Percentiles rank a stretch among this genome's conserved stretches.
Evolutionary conservation across 2,329 filamentous ascomycete genomes (phyloP).

Genomic region (Phialocephala subalpina): DNA sequence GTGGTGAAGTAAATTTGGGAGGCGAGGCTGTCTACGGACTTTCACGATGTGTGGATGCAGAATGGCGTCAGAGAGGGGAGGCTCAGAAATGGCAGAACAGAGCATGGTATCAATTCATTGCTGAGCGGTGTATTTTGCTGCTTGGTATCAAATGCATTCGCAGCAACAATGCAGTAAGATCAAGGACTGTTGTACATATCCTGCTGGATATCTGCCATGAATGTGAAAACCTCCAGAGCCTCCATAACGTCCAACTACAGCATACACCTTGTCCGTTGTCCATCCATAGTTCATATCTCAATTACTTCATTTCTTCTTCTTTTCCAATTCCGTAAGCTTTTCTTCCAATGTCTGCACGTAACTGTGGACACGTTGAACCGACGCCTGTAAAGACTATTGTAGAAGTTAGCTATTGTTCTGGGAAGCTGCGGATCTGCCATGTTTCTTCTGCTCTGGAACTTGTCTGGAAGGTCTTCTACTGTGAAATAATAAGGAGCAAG

Average conservation of each 20-base stretch:
- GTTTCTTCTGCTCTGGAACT: slow-evolving; percentile 18
- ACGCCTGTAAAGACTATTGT: slow-evolving; percentile 80
- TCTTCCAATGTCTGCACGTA: slow-evolving; percentile 86
- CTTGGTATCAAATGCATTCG: slow-evolving; percentile 31
- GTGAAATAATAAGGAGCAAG: slow-evolving; percentile 12
- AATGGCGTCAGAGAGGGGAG: neutral
- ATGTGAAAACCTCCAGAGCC: neutral
- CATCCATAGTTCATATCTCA: slow-evolving; percentile 15
- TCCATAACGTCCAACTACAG: neutral
- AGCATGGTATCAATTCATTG: slow-evolving; percentile 22
- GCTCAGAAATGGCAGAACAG: neutral
- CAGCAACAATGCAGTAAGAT: slow-evolving; percentile 30
- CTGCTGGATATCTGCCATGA: slow-evolving; percentile 20
- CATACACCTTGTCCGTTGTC: slow-evolving; percentile 11
- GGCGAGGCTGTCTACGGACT: slow-evolving; percentile 29
- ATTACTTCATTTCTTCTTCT: slow-evolving; percentile 64
- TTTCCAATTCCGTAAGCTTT: slow-evolving; percentile 73
- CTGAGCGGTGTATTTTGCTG: slow-evolving; percentile 18
- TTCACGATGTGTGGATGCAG: neutral
- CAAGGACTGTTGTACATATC: slow-evolving; percentile 33
- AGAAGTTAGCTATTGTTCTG: slow-evolving; percentile 23
- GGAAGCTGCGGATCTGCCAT: slow-evolving; percentile 1
- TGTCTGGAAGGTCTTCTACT: slow-evolving; percentile 23
- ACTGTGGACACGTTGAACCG: slow-evolving; percentile 84
- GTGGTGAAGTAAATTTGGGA: slow-evolving; percentile 12